Base-by-base conservation (phyloP, 805 yeast genomes). In the Danielozyma ontarioensis region DNA sequence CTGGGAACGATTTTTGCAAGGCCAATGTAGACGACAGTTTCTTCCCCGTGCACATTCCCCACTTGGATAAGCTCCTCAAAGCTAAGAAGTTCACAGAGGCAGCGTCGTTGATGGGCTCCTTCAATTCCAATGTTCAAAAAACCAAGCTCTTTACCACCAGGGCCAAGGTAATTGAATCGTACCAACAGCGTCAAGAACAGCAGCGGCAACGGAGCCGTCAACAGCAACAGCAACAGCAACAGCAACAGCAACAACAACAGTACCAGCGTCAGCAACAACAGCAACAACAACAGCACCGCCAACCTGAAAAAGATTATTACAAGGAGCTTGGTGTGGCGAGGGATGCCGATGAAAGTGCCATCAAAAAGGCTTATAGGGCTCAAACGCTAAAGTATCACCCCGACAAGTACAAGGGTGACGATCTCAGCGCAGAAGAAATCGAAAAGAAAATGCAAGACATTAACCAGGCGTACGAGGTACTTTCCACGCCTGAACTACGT, bases 391-490 rank as follows among this genome's bases (percentile, higher is more conserved):
- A 78, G 51, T 86, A 73, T 55, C 98, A 90, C 53, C 98, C 98
- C 0, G 98, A 90, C 59, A 93, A 90, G 55, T 80, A 84, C 52
- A 78, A 78, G 48, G 68, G 68, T 2, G 80, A 78, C 23, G 85
- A 80, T 25, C 54, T 82, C 39, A 67, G 79, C 6, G 70, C 75
- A 18, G 85, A 79, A 21, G 74, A 82, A 37, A 81, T 83, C 24
- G 95, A 87, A 57, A 66, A 66, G 31, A 85, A 83, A 48, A 93
- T 90, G 89, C 87, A 94, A 30, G 89, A 82, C 35, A 84, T 90
- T 42, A 93, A 90, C 57, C 86, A 83, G 51, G 97, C 97, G 0
- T 88, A 93, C 57, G 97, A 88, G 53, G 80, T 82, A 2, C 66
- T 90, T 24, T 74, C 88, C 7, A 78, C 83, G 44, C 74, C 76